Evolutionary conservation across 306 rosid species (phyloP).

Genomic region (Prunus salicina): DNA sequence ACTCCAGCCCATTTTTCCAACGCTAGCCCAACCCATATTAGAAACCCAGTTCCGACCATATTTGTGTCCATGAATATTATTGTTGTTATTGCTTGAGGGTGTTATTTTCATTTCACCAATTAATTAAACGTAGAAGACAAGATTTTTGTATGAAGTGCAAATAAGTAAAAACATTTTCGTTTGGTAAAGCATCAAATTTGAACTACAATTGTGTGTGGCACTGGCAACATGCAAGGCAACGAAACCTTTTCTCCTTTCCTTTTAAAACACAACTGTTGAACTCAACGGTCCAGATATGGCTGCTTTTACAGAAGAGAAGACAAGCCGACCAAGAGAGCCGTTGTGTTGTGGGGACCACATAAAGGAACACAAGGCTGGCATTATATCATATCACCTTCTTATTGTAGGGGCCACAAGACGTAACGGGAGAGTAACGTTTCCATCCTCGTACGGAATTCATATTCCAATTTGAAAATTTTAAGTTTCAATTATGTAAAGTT

Average conservation of each 20-base stretch:
- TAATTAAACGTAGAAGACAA: neutral
- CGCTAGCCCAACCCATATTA: too few species aligned
- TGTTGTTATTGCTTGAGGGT: neutral
- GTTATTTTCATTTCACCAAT: too few species aligned
- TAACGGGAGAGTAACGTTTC: slow-evolving; percentile 12
- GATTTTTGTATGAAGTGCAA: neutral
- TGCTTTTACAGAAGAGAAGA: neutral
- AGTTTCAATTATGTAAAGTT: neutral
- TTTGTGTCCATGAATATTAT: too few species aligned
- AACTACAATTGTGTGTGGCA: neutral
- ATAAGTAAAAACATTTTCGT: neutral
- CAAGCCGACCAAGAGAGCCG: slow-evolving; percentile 26
- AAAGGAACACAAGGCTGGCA: slow-evolving; percentile 15
- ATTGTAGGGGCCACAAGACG: neutral
- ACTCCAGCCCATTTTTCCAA: too few species aligned
- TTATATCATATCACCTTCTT: neutral
- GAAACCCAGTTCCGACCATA: too few species aligned
- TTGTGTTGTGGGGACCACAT: slow-evolving; percentile 19
- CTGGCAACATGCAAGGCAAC: neutral
- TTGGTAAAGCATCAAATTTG: neutral
- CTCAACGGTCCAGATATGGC: neutral
- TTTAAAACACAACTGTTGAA: neutral
- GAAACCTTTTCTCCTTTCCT: neutral
- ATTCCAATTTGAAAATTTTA: neutral
- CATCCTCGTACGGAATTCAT: neutral